Percentiles rank a stretch among this genome's conserved stretches.
Conservation (phyloP, 371 early-diverging fungal species). For the Mucor lusitanicus region DNA sequence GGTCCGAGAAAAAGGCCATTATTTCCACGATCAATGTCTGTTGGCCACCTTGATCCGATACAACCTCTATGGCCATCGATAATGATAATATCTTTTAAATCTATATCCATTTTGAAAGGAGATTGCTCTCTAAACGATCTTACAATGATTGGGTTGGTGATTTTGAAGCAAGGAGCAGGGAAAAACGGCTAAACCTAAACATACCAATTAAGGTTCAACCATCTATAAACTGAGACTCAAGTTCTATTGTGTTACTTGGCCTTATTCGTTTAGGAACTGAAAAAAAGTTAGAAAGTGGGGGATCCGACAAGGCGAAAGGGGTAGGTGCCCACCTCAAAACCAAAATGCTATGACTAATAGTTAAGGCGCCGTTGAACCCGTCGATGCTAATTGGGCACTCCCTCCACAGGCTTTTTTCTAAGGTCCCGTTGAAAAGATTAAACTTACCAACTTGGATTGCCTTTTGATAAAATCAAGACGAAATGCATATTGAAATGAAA, state of each 20-base stretch:
- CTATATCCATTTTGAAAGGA: not conserved
- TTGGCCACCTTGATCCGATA: not conserved
- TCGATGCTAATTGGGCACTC: not conserved
- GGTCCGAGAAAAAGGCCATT: not conserved
- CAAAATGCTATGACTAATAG: not conserved
- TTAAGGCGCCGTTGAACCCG: not conserved
- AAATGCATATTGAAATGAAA: not conserved
- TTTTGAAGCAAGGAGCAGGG: not conserved
- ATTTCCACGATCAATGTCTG: not conserved
- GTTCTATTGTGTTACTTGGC: constrained; percentile 1
- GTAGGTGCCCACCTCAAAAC: not conserved
- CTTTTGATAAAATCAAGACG: not conserved
- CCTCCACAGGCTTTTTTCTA: not conserved
- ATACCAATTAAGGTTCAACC: not conserved
- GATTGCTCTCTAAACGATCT: not conserved
- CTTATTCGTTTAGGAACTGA: constrained; percentile 10
- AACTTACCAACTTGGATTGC: not conserved
- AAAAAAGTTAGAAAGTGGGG: not conserved
- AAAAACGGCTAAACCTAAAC: constrained; percentile 2
- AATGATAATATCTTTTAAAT: not conserved
- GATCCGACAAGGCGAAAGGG: not conserved
- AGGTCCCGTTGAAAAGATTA: not conserved
- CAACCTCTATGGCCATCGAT: not conserved
- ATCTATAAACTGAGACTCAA: not conserved
- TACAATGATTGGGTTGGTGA: not conserved